phyloP scores from a whole-genome alignment of 2,329 filamentous ascomycete species.

The Alternaria sp. region DNA sequence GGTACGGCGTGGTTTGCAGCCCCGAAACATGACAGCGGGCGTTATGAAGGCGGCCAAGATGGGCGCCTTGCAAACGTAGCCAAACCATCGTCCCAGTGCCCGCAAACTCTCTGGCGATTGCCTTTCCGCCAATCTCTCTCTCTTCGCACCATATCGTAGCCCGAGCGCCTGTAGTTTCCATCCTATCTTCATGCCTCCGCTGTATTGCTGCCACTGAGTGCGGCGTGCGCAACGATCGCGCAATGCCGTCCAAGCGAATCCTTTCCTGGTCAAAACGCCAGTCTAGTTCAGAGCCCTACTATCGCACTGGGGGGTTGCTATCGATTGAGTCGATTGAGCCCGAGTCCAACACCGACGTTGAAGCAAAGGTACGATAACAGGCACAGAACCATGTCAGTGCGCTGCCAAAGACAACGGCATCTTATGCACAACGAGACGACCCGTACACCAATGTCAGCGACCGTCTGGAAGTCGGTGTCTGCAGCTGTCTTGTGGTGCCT shows the following conservation, averaged over 20 bases:
- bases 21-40: conserved; percentile 17
- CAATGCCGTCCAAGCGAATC: conserved; percentile 52
- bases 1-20: conserved; percentile 6
- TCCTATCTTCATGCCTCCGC: conserved; percentile 11
- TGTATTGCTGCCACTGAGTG: conserved; percentile 1
- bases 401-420: conserved; percentile 44
- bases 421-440: conserved; percentile 36
- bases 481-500: conserved; percentile 37
- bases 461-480: conserved; percentile 16
- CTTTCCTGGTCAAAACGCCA: conserved; percentile 55
- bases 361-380: conserved; percentile 40
- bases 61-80: conserved; percentile 14
- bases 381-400: conserved; percentile 22
- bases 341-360: conserved; percentile 14
- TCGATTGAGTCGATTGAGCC: conserved; percentile 39
- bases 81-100: conserved; percentile 2
- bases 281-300: conserved; percentile 42
- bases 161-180: background rate
- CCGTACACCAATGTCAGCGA: conserved; percentile 20
- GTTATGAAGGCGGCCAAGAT: conserved; percentile 9
- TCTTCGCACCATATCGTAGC: background rate
- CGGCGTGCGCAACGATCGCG: conserved; percentile 2
- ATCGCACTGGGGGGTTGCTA: conserved; percentile 49
- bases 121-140: background rate
- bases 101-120: conserved; percentile 1